Evolutionary conservation across 164 flowering plant species (phyloP).

Genomic region (Cinnamomum micranthum): DNA sequence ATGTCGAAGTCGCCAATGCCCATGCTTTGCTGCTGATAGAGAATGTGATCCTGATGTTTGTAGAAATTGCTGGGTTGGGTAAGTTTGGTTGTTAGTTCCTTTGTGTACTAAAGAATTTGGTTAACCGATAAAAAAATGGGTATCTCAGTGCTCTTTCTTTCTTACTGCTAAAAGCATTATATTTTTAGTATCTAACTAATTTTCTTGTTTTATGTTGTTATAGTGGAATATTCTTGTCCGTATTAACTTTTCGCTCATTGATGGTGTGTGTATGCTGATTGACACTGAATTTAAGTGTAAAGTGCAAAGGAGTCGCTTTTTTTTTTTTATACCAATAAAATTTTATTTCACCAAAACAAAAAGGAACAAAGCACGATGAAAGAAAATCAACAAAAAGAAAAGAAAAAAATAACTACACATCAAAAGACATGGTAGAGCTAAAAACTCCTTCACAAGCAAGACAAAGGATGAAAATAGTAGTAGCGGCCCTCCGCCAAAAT

Average conservation of each 20-base stretch:
- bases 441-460: no score
- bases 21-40: constrained; percentile 98
- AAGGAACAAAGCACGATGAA: no score
- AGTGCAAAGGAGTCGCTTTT: no score
- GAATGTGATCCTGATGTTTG: constrained; percentile 99
- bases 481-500: no score
- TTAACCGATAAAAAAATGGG: background rate
- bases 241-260: background rate
- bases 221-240: background rate
- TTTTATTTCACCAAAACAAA: no score
- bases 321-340: no score
- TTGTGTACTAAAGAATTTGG: background rate
- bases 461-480: no score
- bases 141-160: background rate
- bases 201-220: background rate
- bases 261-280: background rate
- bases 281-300: no score
- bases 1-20: constrained; percentile 98
- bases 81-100: constrained; percentile 9
- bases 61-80: constrained; percentile 99
- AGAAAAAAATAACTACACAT: no score
- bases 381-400: no score
- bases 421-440: no score
- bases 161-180: background rate
- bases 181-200: background rate